phyloP scores from a whole-genome alignment of 805 yeast species.

The Schwanniomyces polymorphus region DNA sequence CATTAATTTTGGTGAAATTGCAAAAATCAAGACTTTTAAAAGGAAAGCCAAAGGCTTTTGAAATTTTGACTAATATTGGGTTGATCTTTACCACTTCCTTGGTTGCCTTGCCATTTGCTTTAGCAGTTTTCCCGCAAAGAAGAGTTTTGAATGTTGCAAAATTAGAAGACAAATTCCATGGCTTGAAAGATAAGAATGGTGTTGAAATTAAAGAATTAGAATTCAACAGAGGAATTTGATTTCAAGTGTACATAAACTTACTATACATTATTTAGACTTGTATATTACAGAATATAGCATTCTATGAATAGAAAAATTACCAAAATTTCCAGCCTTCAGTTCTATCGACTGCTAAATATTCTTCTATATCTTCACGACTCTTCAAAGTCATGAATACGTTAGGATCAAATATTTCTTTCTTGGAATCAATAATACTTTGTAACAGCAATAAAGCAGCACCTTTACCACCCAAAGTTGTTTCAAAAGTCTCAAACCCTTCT shows the following conservation, averaged over 20 bases:
- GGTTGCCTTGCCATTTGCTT: slow-evolving; percentile 87
- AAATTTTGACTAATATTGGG: slow-evolving; percentile 78
- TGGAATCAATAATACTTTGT: slow-evolving; percentile 8
- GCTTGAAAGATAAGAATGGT: slow-evolving; percentile 63
- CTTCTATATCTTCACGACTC: slow-evolving; percentile 49
- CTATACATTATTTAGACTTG: not conserved
- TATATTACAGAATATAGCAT: not conserved
- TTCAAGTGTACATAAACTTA: not conserved
- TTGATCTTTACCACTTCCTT: slow-evolving; percentile 83
- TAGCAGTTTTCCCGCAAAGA: slow-evolving; percentile 94
- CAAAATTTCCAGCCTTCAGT: slow-evolving; percentile 59
- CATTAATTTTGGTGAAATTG: slow-evolving; percentile 74
- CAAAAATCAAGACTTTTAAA: slow-evolving; percentile 66
- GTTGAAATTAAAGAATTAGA: slow-evolving; percentile 57
- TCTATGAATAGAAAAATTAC: slow-evolving; percentile 30
- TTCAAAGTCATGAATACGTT: slow-evolving; percentile 38
- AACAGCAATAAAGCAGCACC: slow-evolving; percentile 66
- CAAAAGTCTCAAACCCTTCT: slow-evolving; percentile 70
- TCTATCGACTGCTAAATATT: slow-evolving; percentile 42
- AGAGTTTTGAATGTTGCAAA: slow-evolving; percentile 56
- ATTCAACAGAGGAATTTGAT: slow-evolving; percentile 91
- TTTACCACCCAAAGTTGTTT: slow-evolving; percentile 82
- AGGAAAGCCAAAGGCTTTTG: slow-evolving; percentile 64
- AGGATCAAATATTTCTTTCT: slow-evolving; percentile 18
- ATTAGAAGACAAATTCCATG: slow-evolving; percentile 66